Evolutionary conservation across 2,329 filamentous ascomycete species (phyloP).

Genomic region (Saccharata proteae): DNA sequence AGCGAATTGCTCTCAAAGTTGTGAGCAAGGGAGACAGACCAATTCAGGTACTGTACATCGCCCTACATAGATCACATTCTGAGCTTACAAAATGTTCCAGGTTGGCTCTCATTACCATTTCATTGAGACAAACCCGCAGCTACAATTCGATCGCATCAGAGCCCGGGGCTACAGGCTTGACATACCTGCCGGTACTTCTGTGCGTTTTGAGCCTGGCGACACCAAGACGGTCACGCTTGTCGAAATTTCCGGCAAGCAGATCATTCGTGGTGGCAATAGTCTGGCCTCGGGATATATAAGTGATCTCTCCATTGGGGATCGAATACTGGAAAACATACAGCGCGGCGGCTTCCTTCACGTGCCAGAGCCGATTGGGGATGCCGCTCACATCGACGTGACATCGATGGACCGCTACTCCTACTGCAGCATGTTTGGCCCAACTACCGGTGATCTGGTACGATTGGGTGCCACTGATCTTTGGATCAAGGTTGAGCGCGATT

Average conservation of each 20-base stretch:
- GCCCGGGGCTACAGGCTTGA: constrained; percentile 81
- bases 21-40: constrained; percentile 82
- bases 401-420: constrained; percentile 71
- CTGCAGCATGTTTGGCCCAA: constrained; percentile 83
- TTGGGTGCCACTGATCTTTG: constrained; percentile 78
- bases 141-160: constrained; percentile 74
- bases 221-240: constrained; percentile 82
- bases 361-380: constrained; percentile 50
- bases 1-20: constrained; percentile 61
- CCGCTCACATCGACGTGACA: constrained; percentile 46
- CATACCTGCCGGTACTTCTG: constrained; percentile 80
- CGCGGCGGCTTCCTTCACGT: constrained; percentile 66
- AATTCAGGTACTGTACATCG: constrained; percentile 52
- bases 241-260: constrained; percentile 67
- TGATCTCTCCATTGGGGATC: constrained; percentile 43
- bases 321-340: constrained; percentile 56
- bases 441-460: constrained; percentile 72
- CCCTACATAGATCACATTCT: too few relatives aligned
- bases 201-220: constrained; percentile 90
- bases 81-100: constrained; percentile 25
- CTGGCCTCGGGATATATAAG: constrained; percentile 66
- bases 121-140: constrained; percentile 80
- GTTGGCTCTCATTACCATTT: constrained; percentile 93
- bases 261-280: constrained; percentile 75
- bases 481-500: constrained; percentile 79